phyloP scores from a whole-genome alignment of 2,329 filamentous ascomycete species.

The Phyllosticta ampelicida region DNA sequence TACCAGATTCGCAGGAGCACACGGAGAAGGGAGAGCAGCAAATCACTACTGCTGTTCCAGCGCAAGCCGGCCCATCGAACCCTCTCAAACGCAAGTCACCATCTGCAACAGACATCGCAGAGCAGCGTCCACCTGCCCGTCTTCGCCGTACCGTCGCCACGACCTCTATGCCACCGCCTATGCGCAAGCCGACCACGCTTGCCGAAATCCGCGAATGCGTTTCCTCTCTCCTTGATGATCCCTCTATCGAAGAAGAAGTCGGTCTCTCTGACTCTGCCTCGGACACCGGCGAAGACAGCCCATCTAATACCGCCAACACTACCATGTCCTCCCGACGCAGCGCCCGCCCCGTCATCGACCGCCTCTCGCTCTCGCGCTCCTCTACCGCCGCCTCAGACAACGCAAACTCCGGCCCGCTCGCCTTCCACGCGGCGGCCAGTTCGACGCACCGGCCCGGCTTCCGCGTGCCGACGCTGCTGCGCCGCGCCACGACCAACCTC shows the following conservation, averaged over 20 bases:
- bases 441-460: conserved; percentile 37
- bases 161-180: conserved; percentile 24
- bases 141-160: conserved; percentile 47
- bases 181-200: conserved; percentile 58
- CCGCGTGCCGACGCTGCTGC: conserved; percentile 60
- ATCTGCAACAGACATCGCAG: conserved; percentile 29
- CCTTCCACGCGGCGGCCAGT: conserved; percentile 42
- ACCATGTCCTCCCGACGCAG: conserved; percentile 22
- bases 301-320: conserved; percentile 22
- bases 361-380: conserved; percentile 56
- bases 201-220: conserved; percentile 75
- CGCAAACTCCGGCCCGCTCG: conserved; percentile 32
- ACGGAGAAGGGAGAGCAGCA: not conserved
- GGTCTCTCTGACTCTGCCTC: conserved; percentile 29
- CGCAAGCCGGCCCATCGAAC: conserved; percentile 15
- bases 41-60: not conserved
- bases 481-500: conserved; percentile 55
- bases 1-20: conserved; percentile 31
- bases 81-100: conserved; percentile 29
- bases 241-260: conserved; percentile 45
- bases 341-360: conserved; percentile 52
- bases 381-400: conserved; percentile 15
- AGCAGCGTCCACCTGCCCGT: conserved; percentile 43
- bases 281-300: conserved; percentile 38
- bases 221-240: conserved; percentile 68